Evolutionary conservation across 768 basidiomycete species (phyloP).

Genomic region (Erythrobasidium yunnanense): DNA sequence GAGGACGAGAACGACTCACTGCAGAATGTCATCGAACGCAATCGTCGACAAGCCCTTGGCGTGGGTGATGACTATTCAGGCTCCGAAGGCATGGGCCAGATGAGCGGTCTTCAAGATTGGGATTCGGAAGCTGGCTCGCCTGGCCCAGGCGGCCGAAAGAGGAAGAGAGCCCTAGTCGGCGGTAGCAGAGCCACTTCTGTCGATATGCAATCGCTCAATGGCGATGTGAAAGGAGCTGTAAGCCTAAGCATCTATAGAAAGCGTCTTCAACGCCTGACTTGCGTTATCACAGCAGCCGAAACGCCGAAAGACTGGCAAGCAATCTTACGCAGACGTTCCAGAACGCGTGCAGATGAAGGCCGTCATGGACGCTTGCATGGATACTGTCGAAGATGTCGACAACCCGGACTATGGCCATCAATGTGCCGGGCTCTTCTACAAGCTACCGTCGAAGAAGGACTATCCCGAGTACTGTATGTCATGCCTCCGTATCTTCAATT

Average conservation of each 20-base stretch:
- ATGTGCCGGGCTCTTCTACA: slow-evolving; percentile 76
- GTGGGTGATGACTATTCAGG: neutral
- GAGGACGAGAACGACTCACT: slow-evolving; percentile 39
- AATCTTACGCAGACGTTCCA: slow-evolving; percentile 42
- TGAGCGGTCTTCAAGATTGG: neutral
- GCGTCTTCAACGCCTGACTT: neutral
- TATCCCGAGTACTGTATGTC: slow-evolving; percentile 44
- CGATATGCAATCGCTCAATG: slow-evolving; percentile 60
- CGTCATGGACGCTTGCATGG: slow-evolving; percentile 48
- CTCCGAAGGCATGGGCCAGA: neutral
- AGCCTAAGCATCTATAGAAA: slow-evolving; percentile 52
- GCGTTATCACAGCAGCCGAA: slow-evolving; percentile 49
- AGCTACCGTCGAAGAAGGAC: slow-evolving; percentile 61
- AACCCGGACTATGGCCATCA: slow-evolving; percentile 51
- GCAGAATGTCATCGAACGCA: slow-evolving; percentile 37
- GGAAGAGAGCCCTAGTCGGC: slow-evolving; percentile 46
- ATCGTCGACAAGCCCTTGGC: slow-evolving; percentile 19
- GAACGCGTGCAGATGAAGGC: slow-evolving; percentile 69
- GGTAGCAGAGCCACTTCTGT: slow-evolving; percentile 48
- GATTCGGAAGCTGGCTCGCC: slow-evolving; percentile 24
- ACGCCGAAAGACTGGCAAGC: slow-evolving; percentile 60
- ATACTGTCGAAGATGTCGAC: slow-evolving; percentile 26
- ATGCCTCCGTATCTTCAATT: slow-evolving; percentile 34
- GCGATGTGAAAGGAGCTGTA: slow-evolving; percentile 56
- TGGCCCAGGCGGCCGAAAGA: slow-evolving; percentile 29